Evolutionary conservation across 768 basidiomycete genomes (phyloP).

Genomic region (Xanthoconium stramineum): DNA sequence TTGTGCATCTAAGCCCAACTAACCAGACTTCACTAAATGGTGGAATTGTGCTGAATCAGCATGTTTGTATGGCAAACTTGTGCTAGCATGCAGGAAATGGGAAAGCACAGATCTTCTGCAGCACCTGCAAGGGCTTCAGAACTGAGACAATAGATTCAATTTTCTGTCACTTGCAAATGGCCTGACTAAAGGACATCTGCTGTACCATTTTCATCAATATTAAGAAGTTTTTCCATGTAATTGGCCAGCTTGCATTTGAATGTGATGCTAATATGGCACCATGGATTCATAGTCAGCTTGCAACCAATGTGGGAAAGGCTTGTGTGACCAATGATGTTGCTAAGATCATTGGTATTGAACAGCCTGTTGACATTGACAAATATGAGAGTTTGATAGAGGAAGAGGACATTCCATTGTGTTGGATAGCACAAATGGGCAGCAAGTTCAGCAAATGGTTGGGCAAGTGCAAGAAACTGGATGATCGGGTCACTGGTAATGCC

Average conservation of each 20-base stretch:
- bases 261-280: neutral
- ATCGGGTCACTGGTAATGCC: neutral
- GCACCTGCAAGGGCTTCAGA: neutral
- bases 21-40: too few species aligned
- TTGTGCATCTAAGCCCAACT: too few species aligned
- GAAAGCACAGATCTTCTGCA: neutral
- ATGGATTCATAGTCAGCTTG: neutral
- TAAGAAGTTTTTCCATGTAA: neutral
- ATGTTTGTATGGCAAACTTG: neutral
- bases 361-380: neutral
- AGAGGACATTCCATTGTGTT: neutral
- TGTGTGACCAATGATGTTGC: too few species aligned
- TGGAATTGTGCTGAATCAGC: too few species aligned
- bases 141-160: neutral
- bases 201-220: neutral
- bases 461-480: neutral
- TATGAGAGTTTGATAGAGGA: neutral
- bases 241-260: neutral
- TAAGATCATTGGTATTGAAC: neutral
- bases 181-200: neutral
- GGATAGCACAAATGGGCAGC: neutral
- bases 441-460: neutral
- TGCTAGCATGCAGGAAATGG: neutral
- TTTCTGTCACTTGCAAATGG: neutral
- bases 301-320: too few species aligned